phyloP scores from a whole-genome alignment of 2,329 filamentous ascomycete species.

The Orbilia oligospora region DNA sequence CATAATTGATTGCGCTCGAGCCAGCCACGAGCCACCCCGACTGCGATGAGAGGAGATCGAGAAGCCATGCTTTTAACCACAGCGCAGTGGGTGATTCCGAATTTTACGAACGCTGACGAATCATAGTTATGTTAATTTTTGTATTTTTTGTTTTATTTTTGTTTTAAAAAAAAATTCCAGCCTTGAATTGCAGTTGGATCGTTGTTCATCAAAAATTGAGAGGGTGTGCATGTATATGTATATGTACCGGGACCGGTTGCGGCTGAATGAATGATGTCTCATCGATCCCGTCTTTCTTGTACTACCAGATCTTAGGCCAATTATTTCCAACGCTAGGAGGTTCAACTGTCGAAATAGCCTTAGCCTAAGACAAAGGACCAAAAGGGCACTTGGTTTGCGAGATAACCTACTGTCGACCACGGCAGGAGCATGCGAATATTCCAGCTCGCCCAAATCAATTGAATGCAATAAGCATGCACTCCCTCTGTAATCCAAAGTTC shows the following conservation, averaged over 20 bases:
- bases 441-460: too few relatives aligned
- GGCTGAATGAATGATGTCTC: background rate
- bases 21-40: constrained; percentile 21
- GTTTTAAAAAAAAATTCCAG: too few relatives aligned
- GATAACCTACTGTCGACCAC: too few relatives aligned
- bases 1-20: constrained; percentile 8
- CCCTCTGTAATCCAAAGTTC: too few relatives aligned
- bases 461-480: too few relatives aligned
- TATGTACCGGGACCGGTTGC: constrained; percentile 2
- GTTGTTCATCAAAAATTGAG: too few relatives aligned
- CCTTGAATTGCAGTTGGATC: too few relatives aligned
- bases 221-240: background rate
- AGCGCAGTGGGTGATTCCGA: constrained; percentile 30
- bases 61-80: constrained; percentile 10
- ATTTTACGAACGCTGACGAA: constrained; percentile 10
- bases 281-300: background rate
- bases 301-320: background rate
- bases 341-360: background rate
- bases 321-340: too few relatives aligned
- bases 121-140: too few relatives aligned
- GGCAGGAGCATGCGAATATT: too few relatives aligned
- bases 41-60: constrained; percentile 20
- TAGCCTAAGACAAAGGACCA: background rate
- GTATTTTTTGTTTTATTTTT: too few relatives aligned
- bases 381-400: too few relatives aligned